Evolutionary conservation across 2,329 filamentous ascomycete genomes (phyloP).

Genomic region (Colletotrichum eleusines): DNA sequence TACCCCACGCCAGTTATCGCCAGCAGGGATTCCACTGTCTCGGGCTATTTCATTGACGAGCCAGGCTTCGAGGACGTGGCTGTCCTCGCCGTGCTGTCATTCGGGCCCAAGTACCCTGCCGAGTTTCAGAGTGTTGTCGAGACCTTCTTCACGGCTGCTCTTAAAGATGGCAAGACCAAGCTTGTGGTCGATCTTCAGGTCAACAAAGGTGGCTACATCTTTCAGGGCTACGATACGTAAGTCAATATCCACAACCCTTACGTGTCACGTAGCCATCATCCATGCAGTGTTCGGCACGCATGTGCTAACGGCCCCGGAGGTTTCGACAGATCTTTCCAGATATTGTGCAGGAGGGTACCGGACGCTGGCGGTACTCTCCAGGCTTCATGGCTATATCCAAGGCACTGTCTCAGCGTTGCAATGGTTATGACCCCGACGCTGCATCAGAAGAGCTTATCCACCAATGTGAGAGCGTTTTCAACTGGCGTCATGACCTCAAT

Average conservation of each 20-base stretch:
- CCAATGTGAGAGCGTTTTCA: constrained; percentile 55
- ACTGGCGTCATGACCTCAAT: constrained; percentile 63
- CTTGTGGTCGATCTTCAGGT: constrained; percentile 70
- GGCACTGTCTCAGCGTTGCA: constrained; percentile 57
- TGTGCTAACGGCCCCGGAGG: no score
- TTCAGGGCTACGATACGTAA: constrained; percentile 52
- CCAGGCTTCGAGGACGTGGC: constrained; percentile 51
- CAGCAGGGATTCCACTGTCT: constrained; percentile 44
- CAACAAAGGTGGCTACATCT: constrained; percentile 69
- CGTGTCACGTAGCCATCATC: background rate
- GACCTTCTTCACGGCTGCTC: constrained; percentile 51
- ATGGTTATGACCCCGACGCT: constrained; percentile 47
- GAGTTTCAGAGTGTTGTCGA: constrained; percentile 53
- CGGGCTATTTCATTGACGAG: constrained; percentile 52
- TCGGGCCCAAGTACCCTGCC: constrained; percentile 44
- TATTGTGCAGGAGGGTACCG: constrained; percentile 55
- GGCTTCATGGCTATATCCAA: constrained; percentile 60
- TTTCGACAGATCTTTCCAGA: constrained; percentile 64
- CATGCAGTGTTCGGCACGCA: no score
- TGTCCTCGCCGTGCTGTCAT: constrained; percentile 46
- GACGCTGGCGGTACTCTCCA: constrained; percentile 53
- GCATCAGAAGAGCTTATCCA: constrained; percentile 58
- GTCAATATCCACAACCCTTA: no score
- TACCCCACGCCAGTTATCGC: constrained; percentile 49
- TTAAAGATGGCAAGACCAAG: constrained; percentile 66